phyloP scores from a whole-genome alignment of 805 yeast genomes.

The Kodamaea neixiangensis region DNA sequence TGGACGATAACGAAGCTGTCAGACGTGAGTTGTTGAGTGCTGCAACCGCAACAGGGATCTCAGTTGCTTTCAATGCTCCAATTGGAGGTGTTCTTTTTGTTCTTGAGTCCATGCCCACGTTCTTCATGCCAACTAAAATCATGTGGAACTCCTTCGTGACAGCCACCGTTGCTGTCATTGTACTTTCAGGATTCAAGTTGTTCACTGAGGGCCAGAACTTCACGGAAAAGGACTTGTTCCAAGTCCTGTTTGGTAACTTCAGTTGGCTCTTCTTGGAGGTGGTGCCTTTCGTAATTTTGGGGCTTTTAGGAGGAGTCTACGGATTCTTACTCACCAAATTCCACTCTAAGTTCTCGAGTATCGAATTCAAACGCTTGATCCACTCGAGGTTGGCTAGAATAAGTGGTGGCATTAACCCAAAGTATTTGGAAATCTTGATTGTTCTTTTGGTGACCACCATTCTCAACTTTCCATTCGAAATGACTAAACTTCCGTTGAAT shows the following conservation, averaged over 20 bases:
- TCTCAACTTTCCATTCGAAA: slow-evolving; percentile 54
- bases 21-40: slow-evolving; percentile 70
- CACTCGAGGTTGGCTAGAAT: slow-evolving; percentile 10
- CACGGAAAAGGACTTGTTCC: slow-evolving; percentile 52
- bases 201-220: slow-evolving; percentile 43
- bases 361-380: slow-evolving; percentile 35
- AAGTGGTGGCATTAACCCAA: slow-evolving; percentile 3
- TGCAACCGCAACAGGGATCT: slow-evolving; percentile 80
- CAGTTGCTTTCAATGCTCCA: slow-evolving; percentile 85
- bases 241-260: slow-evolving; percentile 66
- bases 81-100: slow-evolving; percentile 85
- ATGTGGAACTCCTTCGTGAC: slow-evolving; percentile 86
- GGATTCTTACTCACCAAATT: slow-evolving; percentile 56
- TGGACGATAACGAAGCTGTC: slow-evolving; percentile 51
- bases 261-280: slow-evolving; percentile 74
- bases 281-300: slow-evolving; percentile 70
- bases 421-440: slow-evolving; percentile 49
- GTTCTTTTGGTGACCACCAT: slow-evolving; percentile 54
- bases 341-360: slow-evolving; percentile 36
- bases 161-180: slow-evolving; percentile 70
- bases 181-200: slow-evolving; percentile 45
- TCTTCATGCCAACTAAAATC: slow-evolving; percentile 59
- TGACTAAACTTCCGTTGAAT: slow-evolving; percentile 56
- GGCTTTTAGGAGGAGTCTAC: slow-evolving; percentile 66
- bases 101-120: slow-evolving; percentile 66